phyloP scores from a whole-genome alignment of 108 stramenopile genomes.

The Fragilaria crotonensis region DNA sequence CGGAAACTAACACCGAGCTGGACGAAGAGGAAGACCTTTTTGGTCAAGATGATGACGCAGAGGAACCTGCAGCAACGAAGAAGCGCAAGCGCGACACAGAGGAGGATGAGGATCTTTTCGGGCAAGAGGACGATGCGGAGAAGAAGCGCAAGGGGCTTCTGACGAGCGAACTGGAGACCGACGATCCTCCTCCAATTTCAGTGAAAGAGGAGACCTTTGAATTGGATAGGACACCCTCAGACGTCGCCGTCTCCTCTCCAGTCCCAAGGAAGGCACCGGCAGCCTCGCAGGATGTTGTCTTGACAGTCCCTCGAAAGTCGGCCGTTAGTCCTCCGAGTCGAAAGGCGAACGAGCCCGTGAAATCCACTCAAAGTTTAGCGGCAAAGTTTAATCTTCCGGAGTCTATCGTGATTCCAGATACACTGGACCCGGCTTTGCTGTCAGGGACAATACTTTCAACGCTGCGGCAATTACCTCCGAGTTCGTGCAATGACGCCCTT shows the following conservation, averaged over 20 bases:
- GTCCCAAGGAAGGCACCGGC: not conserved
- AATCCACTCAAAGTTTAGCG: not conserved
- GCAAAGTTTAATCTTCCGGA: not conserved
- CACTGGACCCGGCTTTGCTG: slow-evolving; percentile 15
- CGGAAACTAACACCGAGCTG: too few relatives aligned
- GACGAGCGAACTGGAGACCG: not conserved
- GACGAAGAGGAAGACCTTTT: not conserved
- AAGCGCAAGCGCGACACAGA: too few relatives aligned
- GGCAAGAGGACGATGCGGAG: not conserved
- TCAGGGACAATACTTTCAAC: slow-evolving; percentile 26
- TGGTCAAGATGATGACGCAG: not conserved
- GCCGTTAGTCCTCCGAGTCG: not conserved
- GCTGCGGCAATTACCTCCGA: slow-evolving; percentile 27
- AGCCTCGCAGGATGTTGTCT: not conserved
- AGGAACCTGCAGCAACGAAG: too few relatives aligned
- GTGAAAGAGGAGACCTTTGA: not conserved
- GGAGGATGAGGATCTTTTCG: not conserved
- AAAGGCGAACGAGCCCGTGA: not conserved
- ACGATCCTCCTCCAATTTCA: not conserved
- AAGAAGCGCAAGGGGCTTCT: not conserved
- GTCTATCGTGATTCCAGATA: slow-evolving; percentile 10
- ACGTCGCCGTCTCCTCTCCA: not conserved
- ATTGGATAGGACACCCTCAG: not conserved
- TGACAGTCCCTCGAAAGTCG: not conserved
- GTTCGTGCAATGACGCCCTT: slow-evolving; percentile 65